Percentiles rank a stretch among this genome's conserved stretches.
phyloP scores from a whole-genome alignment of 208 protist species.

The Leishmania tarentolae region DNA sequence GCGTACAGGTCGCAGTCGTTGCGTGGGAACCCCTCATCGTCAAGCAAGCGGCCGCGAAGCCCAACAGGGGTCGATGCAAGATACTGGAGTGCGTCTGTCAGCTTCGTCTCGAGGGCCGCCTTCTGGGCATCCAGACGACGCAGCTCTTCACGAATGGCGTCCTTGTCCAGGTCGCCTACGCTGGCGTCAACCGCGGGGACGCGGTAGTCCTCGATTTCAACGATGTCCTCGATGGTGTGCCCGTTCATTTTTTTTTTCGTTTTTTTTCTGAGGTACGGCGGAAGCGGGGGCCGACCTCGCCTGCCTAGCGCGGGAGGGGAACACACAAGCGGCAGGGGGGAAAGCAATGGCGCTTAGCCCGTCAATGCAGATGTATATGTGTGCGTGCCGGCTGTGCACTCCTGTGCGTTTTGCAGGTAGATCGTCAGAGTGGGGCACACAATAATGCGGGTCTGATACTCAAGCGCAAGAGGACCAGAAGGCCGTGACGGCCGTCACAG shows the following conservation, averaged over 20 bases:
- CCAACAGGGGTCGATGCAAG: conserved; percentile 72
- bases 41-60: conserved; percentile 55
- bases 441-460: no score
- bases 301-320: background rate
- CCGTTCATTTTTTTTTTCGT: background rate
- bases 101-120: conserved; percentile 27
- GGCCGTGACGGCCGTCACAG: background rate
- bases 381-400: background rate
- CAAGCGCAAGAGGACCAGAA: background rate
- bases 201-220: conserved; percentile 17
- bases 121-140: conserved; percentile 44
- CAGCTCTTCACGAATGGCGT: conserved; percentile 36
- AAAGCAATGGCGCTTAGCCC: background rate
- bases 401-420: conserved; percentile 1
- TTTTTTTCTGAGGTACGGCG: background rate
- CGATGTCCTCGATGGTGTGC: background rate
- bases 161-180: conserved; percentile 20
- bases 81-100: conserved; percentile 66
- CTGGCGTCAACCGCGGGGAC: background rate
- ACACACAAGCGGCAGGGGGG: background rate
- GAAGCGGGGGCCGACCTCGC: background rate
- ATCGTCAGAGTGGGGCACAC: no score
- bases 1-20: conserved; percentile 89
- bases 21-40: conserved; percentile 82
- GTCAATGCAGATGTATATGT: background rate